Evolutionary conservation across 371 early-diverging fungal species (phyloP).

Genomic region (Mortierella sp.): DNA sequence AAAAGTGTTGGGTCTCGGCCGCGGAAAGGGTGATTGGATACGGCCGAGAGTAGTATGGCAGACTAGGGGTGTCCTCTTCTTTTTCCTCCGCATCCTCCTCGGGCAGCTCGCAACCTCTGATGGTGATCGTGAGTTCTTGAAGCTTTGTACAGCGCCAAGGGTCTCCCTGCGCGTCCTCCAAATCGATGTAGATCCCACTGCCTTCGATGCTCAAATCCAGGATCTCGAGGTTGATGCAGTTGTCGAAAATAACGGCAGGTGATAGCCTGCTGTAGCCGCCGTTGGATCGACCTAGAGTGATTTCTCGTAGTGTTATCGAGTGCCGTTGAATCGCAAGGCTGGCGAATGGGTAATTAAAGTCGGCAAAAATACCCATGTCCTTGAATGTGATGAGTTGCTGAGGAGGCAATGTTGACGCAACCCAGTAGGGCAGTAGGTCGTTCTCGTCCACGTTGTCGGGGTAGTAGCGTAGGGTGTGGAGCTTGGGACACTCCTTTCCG

Average conservation of each 20-base stretch:
- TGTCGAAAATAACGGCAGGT: neutral
- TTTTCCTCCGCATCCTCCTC: neutral
- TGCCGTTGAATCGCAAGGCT: neutral
- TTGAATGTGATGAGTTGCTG: neutral
- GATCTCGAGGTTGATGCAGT: neutral
- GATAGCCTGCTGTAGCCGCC: neutral
- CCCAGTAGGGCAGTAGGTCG: neutral
- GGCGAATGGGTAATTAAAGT: neutral
- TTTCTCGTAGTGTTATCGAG: neutral
- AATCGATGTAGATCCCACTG: neutral
- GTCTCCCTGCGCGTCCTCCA: neutral
- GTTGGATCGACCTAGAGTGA: neutral
- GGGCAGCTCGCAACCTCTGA: neutral
- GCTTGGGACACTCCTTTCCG: neutral
- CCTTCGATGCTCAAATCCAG: neutral
- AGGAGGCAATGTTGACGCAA: neutral
- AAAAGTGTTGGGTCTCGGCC: neutral
- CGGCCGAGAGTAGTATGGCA: neutral
- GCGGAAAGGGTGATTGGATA: neutral
- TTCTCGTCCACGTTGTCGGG: neutral
- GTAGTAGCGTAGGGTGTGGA: neutral
- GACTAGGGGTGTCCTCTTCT: neutral
- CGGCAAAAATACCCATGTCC: neutral
- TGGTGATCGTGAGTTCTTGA: neutral
- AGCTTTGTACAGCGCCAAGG: neutral